Base-by-base conservation (phyloP, 148 eudicot species). In the Rhododendron molle region DNA sequence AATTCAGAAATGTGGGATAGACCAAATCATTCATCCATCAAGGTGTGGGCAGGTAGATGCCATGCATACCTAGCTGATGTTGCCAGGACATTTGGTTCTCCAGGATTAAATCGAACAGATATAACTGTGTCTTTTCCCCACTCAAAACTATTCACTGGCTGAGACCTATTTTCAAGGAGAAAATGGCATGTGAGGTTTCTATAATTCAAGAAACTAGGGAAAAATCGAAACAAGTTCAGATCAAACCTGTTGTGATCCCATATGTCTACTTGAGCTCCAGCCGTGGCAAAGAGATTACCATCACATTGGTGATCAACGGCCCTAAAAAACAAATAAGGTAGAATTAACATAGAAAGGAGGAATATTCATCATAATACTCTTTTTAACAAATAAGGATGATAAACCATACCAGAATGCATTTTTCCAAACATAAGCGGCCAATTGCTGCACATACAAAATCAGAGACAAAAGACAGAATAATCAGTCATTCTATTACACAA, bases 251-350 rank as follows among this genome's bases (percentile, higher is more conserved):
- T 94, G 85, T 94, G 98, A 89, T 97, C 94, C 99, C 99, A 97
- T 86, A 97, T 92, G 87, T 95, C 98, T 58, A 97, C 92, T 90
- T 93, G 98, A 86, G 99, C 98, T 86, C 99, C 99, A 78, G 95
- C 98, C 9, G 99, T 97, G 67, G 99, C 99, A 93, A 97, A 97
- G 73, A 92, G 92, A 80, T 91, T 87, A 84, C 98, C 95, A 76
- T 92, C 91, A 96, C 94, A 93, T 85, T 97, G 97, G 90, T 97
- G 99, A 91, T 97, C 99, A 90, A 93, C 94, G 85, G 92, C 95
- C 94, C 98, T 97, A 71, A 32, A 71, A 50, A 23, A 65, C 36
- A 73, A 23, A 47, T 44, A 72, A 84, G 44, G 20, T 32, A 26
- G 18, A 76, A 78, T 85, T 28, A 77, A 78, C 73, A 84, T 26